Evolutionary conservation across 371 early-diverging fungal species (phyloP).

Genomic region (Mucor saturninus): DNA sequence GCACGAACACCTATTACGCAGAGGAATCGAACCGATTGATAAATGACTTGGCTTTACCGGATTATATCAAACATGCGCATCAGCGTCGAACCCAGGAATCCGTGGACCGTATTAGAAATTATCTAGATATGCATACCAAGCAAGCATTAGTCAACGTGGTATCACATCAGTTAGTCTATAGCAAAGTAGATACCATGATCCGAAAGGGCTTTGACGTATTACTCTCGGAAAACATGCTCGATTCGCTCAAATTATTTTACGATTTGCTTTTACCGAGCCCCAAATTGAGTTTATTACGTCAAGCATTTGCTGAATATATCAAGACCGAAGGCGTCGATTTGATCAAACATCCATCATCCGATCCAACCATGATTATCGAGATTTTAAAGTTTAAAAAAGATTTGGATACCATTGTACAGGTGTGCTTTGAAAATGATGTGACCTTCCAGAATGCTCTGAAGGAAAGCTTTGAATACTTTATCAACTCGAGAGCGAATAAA

Average conservation of each 20-base stretch:
- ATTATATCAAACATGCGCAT: slow-evolving; percentile 68
- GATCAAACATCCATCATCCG: slow-evolving; percentile 34
- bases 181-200: slow-evolving; percentile 65
- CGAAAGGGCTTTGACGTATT: slow-evolving; percentile 71
- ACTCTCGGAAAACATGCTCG: slow-evolving; percentile 59
- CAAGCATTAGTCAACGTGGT: slow-evolving; percentile 61
- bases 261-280: slow-evolving; percentile 20
- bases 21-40: slow-evolving; percentile 65
- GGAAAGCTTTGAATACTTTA: slow-evolving; percentile 86
- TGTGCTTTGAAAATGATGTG: slow-evolving; percentile 66
- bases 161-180: slow-evolving; percentile 66
- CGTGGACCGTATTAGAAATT: slow-evolving; percentile 63
- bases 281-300: slow-evolving; percentile 19
- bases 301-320: slow-evolving; percentile 41
- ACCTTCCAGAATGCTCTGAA: slow-evolving; percentile 71
- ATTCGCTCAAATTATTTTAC: slow-evolving; percentile 67
- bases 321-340: slow-evolving; percentile 39
- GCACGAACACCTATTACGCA: slow-evolving; percentile 70
- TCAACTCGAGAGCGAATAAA: slow-evolving; percentile 83
- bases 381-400: slow-evolving; percentile 72
- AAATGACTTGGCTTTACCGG: slow-evolving; percentile 49
- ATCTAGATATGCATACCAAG: slow-evolving; percentile 73
- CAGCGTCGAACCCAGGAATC: slow-evolving; percentile 68
- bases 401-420: slow-evolving; percentile 65
- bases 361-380: slow-evolving; percentile 60